phyloP scores from a whole-genome alignment of 208 protist genomes.

The Trypanosoma theileri region DNA sequence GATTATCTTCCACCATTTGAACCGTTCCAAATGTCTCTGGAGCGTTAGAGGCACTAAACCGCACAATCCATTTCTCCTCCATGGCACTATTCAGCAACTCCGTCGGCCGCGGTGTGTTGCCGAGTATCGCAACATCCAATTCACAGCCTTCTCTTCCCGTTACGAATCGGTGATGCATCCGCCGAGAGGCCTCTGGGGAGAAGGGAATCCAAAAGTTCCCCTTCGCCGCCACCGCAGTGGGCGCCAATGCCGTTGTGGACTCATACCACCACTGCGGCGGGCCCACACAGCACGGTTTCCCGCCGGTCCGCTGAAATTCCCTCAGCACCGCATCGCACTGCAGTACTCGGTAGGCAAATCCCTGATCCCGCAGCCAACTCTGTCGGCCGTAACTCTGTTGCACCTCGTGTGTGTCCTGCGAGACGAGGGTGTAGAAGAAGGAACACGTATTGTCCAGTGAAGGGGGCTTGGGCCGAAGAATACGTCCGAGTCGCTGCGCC shows the following conservation, averaged over 20 bases:
- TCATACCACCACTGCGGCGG: constrained; percentile 87
- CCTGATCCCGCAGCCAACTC: constrained; percentile 98
- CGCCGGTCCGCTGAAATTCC: constrained; percentile 33
- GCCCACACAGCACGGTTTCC: constrained; percentile 73
- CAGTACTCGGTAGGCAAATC: constrained; percentile 89
- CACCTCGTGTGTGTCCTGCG: constrained; percentile 97
- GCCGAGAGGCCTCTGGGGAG: constrained; percentile 38
- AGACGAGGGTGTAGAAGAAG: constrained; percentile 99
- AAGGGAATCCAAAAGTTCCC: constrained; percentile 61
- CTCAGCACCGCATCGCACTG: constrained; percentile 51
- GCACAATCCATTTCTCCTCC: constrained; percentile 53
- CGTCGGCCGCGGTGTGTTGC: constrained; percentile 34
- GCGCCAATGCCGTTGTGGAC: neutral
- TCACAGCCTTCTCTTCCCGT: constrained; percentile 42
- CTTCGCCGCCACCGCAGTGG: constrained; percentile 8
- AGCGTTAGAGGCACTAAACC: constrained; percentile 75
- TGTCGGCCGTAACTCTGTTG: constrained; percentile 95
- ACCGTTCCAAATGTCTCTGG: constrained; percentile 81
- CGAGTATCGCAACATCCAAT: constrained; percentile 39
- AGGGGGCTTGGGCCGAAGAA: constrained; percentile 93
- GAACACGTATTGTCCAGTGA: constrained; percentile 94
- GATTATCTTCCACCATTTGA: constrained; percentile 37
- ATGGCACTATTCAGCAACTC: constrained; percentile 7
- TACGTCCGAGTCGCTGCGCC: constrained; percentile 97
- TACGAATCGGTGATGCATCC: constrained; percentile 62